Conservation (phyloP, 2,329 filamentous ascomycete genomes). For the Trichoderma harzianum region DNA sequence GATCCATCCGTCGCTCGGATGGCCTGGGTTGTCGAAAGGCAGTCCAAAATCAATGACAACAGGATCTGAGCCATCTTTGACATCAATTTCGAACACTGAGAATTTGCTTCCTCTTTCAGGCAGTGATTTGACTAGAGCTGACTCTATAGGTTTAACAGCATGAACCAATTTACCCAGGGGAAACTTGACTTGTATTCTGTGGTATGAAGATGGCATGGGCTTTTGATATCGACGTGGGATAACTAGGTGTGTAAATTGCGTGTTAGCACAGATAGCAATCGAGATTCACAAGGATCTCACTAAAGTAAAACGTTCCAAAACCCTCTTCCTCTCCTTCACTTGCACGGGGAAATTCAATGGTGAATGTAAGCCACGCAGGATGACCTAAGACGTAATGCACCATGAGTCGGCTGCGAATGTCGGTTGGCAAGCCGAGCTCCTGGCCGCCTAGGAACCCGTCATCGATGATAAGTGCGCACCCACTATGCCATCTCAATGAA, state of each 20-base stretch:
- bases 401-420: neutral
- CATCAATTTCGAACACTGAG: neutral
- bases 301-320: neutral
- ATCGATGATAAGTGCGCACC: neutral
- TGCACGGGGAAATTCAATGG: neutral
- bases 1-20: neutral
- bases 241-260: neutral
- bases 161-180: neutral
- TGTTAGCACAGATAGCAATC: neutral
- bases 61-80: neutral
- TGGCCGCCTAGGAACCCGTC: neutral
- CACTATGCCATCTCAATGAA: neutral
- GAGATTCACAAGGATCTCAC: neutral
- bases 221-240: neutral
- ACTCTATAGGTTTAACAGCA: neutral
- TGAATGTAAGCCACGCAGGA: neutral
- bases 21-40: neutral
- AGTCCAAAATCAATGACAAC: neutral
- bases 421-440: neutral
- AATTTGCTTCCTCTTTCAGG: neutral
- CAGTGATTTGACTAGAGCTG: neutral
- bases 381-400: neutral
- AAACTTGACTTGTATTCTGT: neutral
- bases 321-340: neutral
- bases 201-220: neutral